Conservation (phyloP, 176 grass and related monocot genomes). For the Areca catechu region DNA sequence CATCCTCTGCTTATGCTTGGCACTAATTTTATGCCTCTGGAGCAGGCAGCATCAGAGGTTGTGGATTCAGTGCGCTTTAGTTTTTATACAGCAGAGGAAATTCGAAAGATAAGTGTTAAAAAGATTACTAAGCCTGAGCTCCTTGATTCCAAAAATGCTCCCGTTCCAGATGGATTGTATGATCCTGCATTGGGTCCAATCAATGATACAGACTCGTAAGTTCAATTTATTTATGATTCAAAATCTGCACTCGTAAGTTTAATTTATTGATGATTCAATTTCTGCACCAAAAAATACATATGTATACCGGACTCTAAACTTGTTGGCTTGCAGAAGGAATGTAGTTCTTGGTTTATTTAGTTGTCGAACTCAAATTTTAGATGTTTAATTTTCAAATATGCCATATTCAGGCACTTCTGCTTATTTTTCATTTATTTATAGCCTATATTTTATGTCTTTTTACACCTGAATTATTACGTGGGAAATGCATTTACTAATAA, state of each 20-base stretch:
- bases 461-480: no score
- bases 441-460: no score
- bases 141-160: conserved; percentile 46
- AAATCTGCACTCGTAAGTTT: no score
- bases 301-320: no score
- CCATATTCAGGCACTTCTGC: no score
- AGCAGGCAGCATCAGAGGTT: conserved; percentile 55
- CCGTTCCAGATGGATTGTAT: conserved; percentile 66
- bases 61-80: conserved; percentile 68
- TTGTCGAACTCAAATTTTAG: no score
- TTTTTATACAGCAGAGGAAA: conserved; percentile 57
- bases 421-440: no score
- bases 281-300: no score
- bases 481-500: background rate
- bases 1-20: background rate
- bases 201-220: conserved; percentile 56
- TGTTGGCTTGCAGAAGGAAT: no score
- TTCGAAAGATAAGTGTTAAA: conserved; percentile 60
- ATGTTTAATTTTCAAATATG: no score
- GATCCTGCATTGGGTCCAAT: conserved; percentile 77
- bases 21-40: conserved; percentile 4
- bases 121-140: conserved; percentile 52
- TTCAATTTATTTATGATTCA: conserved; percentile 14
- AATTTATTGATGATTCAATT: no score
- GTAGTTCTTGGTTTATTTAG: no score